phyloP scores from a whole-genome alignment of 1,284 basidiomycete genomes.

The Irpex lacteus region DNA sequence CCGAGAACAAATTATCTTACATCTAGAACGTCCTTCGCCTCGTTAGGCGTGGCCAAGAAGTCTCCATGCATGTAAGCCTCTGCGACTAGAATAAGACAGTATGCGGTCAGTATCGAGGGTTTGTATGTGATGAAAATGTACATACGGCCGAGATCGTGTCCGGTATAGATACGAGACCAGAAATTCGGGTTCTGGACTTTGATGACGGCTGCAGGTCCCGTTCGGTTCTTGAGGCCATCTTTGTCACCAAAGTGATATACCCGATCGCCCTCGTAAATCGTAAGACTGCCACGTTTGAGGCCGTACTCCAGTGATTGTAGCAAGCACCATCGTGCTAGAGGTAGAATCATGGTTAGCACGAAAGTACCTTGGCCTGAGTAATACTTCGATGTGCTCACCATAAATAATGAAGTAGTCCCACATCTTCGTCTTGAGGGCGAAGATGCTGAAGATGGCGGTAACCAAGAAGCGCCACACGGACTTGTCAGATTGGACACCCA shows the following conservation, averaged over 20 bases:
- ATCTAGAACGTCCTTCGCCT: conserved; percentile 4
- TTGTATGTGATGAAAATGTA: neutral
- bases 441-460: neutral
- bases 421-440: neutral
- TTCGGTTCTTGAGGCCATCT: neutral
- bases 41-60: conserved; percentile 1
- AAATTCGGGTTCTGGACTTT: conserved; percentile 6
- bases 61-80: conserved; percentile 11
- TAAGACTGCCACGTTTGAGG: neutral
- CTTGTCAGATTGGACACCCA: neutral
- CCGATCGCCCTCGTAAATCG: conserved; percentile 2
- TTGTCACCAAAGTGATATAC: neutral
- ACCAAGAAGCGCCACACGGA: neutral
- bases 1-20: neutral
- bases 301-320: neutral
- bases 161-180: conserved; percentile 9
- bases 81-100: conserved; percentile 29
- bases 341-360: neutral
- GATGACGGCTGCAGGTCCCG: neutral
- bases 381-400: neutral
- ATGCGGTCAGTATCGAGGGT: too few relatives aligned
- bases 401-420: conserved; percentile 3
- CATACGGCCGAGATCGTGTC: conserved; percentile 61
- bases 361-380: too few relatives aligned
- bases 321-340: conserved; percentile 2